Percentiles rank a stretch among this genome's conserved stretches.
Conservation (phyloP, 306 rosid genomes). For the Geum urbanum region DNA sequence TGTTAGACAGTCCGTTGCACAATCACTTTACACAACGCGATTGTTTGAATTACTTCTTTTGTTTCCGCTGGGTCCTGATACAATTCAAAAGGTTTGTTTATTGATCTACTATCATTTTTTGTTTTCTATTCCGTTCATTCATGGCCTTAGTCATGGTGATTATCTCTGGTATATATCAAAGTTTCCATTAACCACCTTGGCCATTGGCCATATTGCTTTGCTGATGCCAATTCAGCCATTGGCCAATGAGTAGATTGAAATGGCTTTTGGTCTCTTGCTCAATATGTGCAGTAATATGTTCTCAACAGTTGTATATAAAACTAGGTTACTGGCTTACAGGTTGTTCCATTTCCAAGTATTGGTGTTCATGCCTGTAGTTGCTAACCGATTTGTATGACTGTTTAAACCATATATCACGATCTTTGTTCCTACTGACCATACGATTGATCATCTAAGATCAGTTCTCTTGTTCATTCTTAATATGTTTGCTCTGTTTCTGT, state of each 20-base stretch:
- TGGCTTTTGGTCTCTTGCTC: not conserved
- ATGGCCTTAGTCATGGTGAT: not conserved
- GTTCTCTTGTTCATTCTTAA: not conserved
- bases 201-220: no score
- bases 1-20: slow-evolving; percentile 81
- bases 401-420: not conserved
- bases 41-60: slow-evolving; percentile 95
- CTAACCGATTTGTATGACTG: not conserved
- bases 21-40: slow-evolving; percentile 82
- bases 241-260: not conserved
- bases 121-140: not conserved
- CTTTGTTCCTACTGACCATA: not conserved
- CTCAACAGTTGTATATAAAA: not conserved
- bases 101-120: not conserved
- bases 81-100: slow-evolving; percentile 87
- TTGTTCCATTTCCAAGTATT: not conserved
- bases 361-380: not conserved
- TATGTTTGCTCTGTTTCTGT: not conserved
- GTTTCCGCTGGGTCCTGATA: slow-evolving; percentile 96
- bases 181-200: not conserved
- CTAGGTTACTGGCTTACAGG: not conserved
- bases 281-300: not conserved
- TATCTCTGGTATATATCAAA: not conserved
- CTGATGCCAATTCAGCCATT: not conserved
- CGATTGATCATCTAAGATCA: no score